These are phyloP conservation scores for Pinus tabuliformis DNA, from an alignment of 75 land plant species.

Conservation along the genomic window DNA sequence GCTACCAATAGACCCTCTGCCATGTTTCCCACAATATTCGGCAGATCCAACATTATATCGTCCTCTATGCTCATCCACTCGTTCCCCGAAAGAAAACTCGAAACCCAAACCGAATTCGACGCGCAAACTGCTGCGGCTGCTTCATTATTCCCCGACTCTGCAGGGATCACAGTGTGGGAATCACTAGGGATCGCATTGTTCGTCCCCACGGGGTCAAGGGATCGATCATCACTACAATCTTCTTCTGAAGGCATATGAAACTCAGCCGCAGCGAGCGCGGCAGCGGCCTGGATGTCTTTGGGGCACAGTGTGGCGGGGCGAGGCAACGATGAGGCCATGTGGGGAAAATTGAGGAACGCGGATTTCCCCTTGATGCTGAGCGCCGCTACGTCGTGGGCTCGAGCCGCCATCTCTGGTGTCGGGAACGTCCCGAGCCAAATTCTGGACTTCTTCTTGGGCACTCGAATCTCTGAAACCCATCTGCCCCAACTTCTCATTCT, in stretches of 20 bases:
- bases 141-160: too few species aligned
- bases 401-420: constrained; percentile 42
- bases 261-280: constrained; percentile 22
- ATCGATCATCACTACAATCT: background rate
- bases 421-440: constrained; percentile 46
- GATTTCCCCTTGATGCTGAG: constrained; percentile 22
- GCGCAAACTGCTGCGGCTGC: background rate
- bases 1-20: constrained; percentile 3
- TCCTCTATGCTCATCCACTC: background rate
- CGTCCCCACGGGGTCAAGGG: background rate
- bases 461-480: constrained; percentile 47
- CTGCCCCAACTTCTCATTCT: constrained; percentile 38
- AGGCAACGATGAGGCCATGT: constrained; percentile 13
- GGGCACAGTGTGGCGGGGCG: constrained; percentile 14
- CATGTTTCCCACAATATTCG: background rate
- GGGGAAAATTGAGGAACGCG: constrained; percentile 35
- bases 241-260: background rate
- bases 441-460: constrained; percentile 35
- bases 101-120: background rate
- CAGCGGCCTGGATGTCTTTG: constrained; percentile 31
- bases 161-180: too few species aligned
- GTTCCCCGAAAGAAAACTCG: background rate
- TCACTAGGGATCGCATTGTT: too few species aligned
- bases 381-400: constrained; percentile 47
- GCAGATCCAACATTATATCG: background rate